Percentiles rank a stretch among this genome's conserved stretches.
These are phyloP conservation scores for Apiospora marii DNA, from an alignment of 2,329 filamentous ascomycete genomes.

Conservation along the genomic window DNA sequence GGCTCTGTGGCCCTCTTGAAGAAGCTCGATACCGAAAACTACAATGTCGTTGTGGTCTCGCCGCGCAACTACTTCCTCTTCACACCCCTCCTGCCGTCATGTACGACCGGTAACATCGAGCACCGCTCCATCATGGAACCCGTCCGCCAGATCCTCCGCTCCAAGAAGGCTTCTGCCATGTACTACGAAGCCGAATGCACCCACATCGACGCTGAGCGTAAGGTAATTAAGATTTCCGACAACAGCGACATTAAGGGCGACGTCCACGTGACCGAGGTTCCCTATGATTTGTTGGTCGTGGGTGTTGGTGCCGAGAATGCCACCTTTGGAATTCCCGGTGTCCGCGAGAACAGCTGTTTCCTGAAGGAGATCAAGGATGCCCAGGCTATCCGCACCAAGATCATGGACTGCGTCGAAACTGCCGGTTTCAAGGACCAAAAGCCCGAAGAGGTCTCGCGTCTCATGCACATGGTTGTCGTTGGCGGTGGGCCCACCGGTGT, in stretches of 20 bases:
- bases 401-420: constrained; percentile 99
- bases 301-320: constrained; percentile 98
- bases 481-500: constrained; percentile 96
- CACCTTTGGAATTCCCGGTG: constrained; percentile 96
- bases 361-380: constrained; percentile 98
- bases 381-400: constrained; percentile 95
- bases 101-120: constrained; percentile 96
- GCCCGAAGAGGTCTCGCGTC: constrained; percentile 85
- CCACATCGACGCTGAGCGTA: constrained; percentile 92
- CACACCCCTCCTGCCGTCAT: constrained; percentile 95
- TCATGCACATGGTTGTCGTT: constrained; percentile 97
- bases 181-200: constrained; percentile 98
- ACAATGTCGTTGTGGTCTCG: constrained; percentile 97
- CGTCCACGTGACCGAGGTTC: constrained; percentile 83
- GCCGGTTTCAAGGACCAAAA: constrained; percentile 97
- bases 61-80: constrained; percentile 99
- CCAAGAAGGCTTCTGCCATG: constrained; percentile 92
- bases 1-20: constrained; percentile 94
- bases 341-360: constrained; percentile 95
- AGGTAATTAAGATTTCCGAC: constrained; percentile 88
- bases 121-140: constrained; percentile 99
- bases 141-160: constrained; percentile 91
- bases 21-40: constrained; percentile 98
- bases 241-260: constrained; percentile 92
- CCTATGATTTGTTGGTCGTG: constrained; percentile 97